phyloP scores from a whole-genome alignment of 805 yeast genomes.

The Yarrowia deformans region DNA sequence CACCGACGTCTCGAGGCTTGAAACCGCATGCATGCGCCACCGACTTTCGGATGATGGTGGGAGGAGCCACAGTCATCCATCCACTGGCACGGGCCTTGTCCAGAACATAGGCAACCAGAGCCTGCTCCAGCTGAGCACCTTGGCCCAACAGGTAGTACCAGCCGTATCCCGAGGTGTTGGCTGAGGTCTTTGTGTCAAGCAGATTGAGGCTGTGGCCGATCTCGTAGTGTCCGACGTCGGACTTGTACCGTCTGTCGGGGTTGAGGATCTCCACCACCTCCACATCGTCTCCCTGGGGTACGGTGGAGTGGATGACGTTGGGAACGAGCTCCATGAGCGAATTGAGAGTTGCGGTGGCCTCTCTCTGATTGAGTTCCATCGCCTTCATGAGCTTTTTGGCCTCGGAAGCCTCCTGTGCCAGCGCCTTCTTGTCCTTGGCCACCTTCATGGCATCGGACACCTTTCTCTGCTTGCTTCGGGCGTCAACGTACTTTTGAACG shows the following conservation, averaged over 20 bases:
- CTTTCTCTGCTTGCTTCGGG: conserved; percentile 7
- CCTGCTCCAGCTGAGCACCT: conserved; percentile 89
- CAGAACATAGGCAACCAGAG: conserved; percentile 80
- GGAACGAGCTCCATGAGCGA: conserved; percentile 36
- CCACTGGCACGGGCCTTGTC: conserved; percentile 70
- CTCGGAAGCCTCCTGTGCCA: conserved; percentile 18
- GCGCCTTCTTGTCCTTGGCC: conserved; percentile 23
- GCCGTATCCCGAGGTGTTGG: conserved; percentile 70
- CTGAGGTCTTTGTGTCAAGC: conserved; percentile 73
- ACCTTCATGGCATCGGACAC: conserved; percentile 19
- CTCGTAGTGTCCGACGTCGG: conserved; percentile 58
- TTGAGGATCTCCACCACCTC: conserved; percentile 37
- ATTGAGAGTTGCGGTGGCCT: conserved; percentile 9
- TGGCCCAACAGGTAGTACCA: conserved; percentile 87
- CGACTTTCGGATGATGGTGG: conserved; percentile 81
- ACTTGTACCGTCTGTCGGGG: conserved; percentile 13
- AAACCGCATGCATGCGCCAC: conserved; percentile 91
- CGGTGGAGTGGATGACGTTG: conserved; percentile 22
- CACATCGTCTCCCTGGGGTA: conserved; percentile 19
- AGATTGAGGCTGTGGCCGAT: conserved; percentile 74
- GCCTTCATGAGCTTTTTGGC: conserved; percentile 4
- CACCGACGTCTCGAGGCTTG: conserved; percentile 86
- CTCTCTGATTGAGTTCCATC: neutral
- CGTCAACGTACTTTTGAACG: conserved; percentile 4
- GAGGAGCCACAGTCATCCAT: conserved; percentile 77